Base-by-base conservation (phyloP, 192 early-diverging fungal species). In the Gaertneriomyces sp. region DNA sequence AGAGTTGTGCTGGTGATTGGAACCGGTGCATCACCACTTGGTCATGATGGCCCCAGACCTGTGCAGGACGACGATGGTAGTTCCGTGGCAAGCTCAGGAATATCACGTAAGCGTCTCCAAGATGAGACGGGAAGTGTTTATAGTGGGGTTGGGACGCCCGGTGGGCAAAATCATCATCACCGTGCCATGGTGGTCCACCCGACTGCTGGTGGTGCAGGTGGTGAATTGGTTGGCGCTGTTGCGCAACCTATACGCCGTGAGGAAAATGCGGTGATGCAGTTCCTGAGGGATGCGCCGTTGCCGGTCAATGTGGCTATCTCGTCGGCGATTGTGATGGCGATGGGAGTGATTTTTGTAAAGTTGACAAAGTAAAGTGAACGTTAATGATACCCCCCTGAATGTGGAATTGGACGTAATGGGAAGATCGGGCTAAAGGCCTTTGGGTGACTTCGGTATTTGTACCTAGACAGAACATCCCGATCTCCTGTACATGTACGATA, bases 1-100 rank as follows among this genome's bases (percentile, higher is more conserved):
- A 85, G 93, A 10, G 86, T 98, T 7, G 76, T 93, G 79, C 73
- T 98, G 54, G 74, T 73, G 56, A 41, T 67, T 45, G 80, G 69
- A 17, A 49, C 39, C 49, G 42, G 33, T 9, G 53, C 57, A 33
- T 10, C 58, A 16, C 52, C 51, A 61, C 10, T 42, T 50, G n/a
- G 40, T 11, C 25, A 33, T 33, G 25, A 33, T 33, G 25, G 25
- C 25, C 1, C 25, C 25, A 33, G 25, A 33, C 33, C 33, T 12
- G 20, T 39, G 8, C 16, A 56, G 12, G 61, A 52, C 11, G 61
- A 63, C 14, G 20, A 20, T 25, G 38, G 9, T 4, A 33, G 49
- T 52, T 52, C 43, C 14, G 47, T 16, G 11, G 19, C 16, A 11
- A 47, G 41, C 11, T 60, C 59, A 11, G 41, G 41, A 14, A 14